A percentile compares a stretch with the other conserved stretches of the same genome.
phyloP scores from a whole-genome alignment of 2,329 filamentous ascomycete genomes.

The Paecilomyces variotii region DNA sequence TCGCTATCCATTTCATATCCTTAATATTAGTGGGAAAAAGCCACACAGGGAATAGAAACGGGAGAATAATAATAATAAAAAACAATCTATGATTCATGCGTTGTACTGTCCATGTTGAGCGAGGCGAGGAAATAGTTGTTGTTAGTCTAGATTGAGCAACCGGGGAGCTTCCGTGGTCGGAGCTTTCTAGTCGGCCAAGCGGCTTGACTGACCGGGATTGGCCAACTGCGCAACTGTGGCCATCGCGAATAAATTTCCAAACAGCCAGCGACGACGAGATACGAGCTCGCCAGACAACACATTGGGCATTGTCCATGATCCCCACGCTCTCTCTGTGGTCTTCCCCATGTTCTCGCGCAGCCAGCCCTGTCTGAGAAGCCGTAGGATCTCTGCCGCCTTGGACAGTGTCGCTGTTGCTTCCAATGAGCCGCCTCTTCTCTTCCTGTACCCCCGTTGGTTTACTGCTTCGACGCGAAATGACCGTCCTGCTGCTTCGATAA shows the following conservation, averaged over 20 bases:
- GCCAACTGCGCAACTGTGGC: conserved; percentile 2
- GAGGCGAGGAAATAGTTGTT: not conserved
- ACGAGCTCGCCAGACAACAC: not conserved
- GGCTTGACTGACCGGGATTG: not conserved
- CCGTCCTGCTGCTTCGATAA: conserved; percentile 8
- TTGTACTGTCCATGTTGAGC: not conserved
- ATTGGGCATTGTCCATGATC: conserved; percentile 1
- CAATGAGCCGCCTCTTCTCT: conserved; percentile 35
- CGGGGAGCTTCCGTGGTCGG: not conserved
- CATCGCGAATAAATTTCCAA: not conserved
- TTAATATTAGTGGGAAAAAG: not conserved
- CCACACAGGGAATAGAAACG: not conserved
- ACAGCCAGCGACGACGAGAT: not conserved
- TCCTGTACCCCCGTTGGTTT: conserved; percentile 38
- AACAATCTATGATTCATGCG: not conserved
- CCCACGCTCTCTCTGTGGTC: conserved; percentile 1
- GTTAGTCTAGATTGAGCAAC: not conserved
- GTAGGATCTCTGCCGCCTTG: conserved; percentile 25
- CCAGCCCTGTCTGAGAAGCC: conserved; percentile 33
- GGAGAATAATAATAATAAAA: not conserved
- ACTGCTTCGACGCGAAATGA: conserved; percentile 11
- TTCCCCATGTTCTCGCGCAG: conserved; percentile 37
- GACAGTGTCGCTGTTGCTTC: conserved; percentile 29
- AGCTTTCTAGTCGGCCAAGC: not conserved
- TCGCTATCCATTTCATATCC: not conserved